Evolutionary conservation across 345 rosid species (phyloP).

Genomic region (Hibiscus tridactylites): DNA sequence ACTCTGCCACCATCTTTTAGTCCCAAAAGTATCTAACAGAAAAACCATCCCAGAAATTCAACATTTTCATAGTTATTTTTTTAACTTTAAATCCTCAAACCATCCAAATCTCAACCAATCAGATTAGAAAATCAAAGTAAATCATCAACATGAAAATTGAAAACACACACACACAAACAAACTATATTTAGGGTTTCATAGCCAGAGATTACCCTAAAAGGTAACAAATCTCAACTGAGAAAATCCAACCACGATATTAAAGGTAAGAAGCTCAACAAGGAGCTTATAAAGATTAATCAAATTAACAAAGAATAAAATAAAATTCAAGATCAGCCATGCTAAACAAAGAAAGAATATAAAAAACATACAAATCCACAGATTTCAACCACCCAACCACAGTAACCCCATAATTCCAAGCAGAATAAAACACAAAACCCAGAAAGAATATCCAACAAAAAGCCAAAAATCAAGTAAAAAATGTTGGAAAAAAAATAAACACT

Average conservation of each 20-base stretch:
- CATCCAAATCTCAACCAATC: not conserved
- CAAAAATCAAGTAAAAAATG: not conserved
- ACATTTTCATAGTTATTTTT: not conserved
- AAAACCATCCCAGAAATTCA: not conserved
- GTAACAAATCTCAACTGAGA: not conserved
- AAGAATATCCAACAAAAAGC: conserved; percentile 11
- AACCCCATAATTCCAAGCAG: not conserved
- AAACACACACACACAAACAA: too few species aligned
- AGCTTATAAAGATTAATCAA: not conserved
- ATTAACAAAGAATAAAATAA: not conserved
- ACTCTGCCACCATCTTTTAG: conserved; percentile 66
- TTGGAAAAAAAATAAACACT: conserved; percentile 7
- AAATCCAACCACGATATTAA: too few species aligned
- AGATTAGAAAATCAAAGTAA: not conserved
- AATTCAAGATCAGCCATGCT: conserved; percentile 1
- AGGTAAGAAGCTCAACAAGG: not conserved
- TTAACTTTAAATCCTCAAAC: not conserved
- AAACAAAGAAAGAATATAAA: conserved; percentile 6
- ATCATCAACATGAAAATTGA: not conserved
- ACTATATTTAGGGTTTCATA: not conserved
- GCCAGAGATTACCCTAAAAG: not conserved
- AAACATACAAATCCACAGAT: not conserved
- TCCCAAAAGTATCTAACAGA: conserved; percentile 12
- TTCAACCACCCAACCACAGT: not conserved
- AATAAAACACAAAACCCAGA: conserved; percentile 1